A percentile compares a stretch with the other conserved stretches of the same genome.
Evolutionary conservation across 106 monocot species (phyloP).

Genomic region (Acorus calamus): DNA sequence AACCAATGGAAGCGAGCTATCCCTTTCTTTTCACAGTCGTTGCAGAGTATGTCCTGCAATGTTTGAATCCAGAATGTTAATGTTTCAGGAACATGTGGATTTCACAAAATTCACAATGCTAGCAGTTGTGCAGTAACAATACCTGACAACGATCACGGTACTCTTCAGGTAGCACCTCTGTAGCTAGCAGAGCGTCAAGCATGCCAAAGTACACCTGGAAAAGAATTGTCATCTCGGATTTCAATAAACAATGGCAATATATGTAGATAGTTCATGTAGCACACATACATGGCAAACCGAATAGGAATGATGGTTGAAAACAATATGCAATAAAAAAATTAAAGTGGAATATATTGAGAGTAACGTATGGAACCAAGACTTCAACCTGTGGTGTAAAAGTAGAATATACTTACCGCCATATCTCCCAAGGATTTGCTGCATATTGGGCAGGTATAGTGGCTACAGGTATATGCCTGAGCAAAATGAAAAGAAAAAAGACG

Average conservation of each 20-base stretch:
- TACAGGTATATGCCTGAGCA: constrained; percentile 80
- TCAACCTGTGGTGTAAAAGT: neutral
- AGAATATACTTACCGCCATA: constrained; percentile 65
- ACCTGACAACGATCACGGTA: constrained; percentile 28
- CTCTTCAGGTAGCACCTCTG: constrained; percentile 84
- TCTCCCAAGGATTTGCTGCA: constrained; percentile 99
- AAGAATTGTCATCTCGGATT: neutral
- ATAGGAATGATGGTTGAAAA: too few relatives aligned
- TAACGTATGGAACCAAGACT: too few relatives aligned
- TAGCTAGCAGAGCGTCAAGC: constrained; percentile 81
- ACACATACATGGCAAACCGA: neutral
- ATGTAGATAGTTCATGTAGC: neutral
- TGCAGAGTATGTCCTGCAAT: too few relatives aligned
- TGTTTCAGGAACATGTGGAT: too few relatives aligned
- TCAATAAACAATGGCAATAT: neutral
- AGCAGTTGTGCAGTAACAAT: too few relatives aligned
- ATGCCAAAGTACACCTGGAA: constrained; percentile 90
- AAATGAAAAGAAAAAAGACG: constrained; percentile 2
- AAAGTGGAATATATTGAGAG: too few relatives aligned
- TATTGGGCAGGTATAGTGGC: constrained; percentile 95
- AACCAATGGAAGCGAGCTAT: too few relatives aligned
- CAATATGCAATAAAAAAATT: too few relatives aligned
- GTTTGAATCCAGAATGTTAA: too few relatives aligned
- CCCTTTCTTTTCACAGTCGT: too few relatives aligned
- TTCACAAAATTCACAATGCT: too few relatives aligned